A percentile compares a stretch with the other conserved stretches of the same genome.
phyloP scores from a whole-genome alignment of 352 stramenopile species.

The Plasmopara muralis region DNA sequence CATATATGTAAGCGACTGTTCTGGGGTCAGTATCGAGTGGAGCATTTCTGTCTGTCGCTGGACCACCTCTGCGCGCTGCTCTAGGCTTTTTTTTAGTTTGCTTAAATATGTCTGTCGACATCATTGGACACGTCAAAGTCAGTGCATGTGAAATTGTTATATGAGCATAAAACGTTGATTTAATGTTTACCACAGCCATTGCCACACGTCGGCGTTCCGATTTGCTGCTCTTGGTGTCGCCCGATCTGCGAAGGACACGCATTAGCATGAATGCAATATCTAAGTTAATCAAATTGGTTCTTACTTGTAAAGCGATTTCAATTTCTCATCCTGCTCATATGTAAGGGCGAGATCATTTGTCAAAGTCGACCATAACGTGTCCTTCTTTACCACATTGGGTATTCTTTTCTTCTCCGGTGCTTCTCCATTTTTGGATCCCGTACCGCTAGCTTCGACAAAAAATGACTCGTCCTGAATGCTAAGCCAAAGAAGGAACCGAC shows the following conservation, averaged over 20 bases:
- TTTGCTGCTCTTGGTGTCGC: slow-evolving; percentile 79
- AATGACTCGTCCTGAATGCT: slow-evolving; percentile 83
- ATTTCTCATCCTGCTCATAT: slow-evolving; percentile 87
- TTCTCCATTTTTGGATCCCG: slow-evolving; percentile 37
- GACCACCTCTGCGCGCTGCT: slow-evolving; percentile 71
- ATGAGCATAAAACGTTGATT: neutral
- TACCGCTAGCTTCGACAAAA: slow-evolving; percentile 61
- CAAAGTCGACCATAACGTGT: slow-evolving; percentile 75
- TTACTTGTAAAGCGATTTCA: slow-evolving; percentile 84
- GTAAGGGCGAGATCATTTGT: slow-evolving; percentile 73
- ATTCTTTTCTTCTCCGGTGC: slow-evolving; percentile 61
- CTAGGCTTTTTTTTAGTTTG: slow-evolving; percentile 80
- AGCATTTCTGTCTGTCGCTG: slow-evolving; percentile 76
- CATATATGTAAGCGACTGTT: slow-evolving; percentile 80
- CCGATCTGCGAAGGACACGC: slow-evolving; percentile 31
- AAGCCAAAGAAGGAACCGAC: slow-evolving; percentile 84
- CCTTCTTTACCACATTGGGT: slow-evolving; percentile 66
- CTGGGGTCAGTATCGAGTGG: slow-evolving; percentile 78
- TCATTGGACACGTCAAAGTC: neutral
- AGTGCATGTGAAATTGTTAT: neutral
- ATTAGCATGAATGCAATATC: slow-evolving; percentile 7
- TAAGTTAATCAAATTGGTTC: slow-evolving; percentile 4
- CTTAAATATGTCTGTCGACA: slow-evolving; percentile 77
- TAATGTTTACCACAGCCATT: slow-evolving; percentile 62
- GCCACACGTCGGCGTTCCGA: slow-evolving; percentile 72